Percentiles rank a stretch among this genome's conserved stretches.
Evolutionary conservation across 2,329 filamentous ascomycete species (phyloP).

Genomic region (Fusarium xylarioides): DNA sequence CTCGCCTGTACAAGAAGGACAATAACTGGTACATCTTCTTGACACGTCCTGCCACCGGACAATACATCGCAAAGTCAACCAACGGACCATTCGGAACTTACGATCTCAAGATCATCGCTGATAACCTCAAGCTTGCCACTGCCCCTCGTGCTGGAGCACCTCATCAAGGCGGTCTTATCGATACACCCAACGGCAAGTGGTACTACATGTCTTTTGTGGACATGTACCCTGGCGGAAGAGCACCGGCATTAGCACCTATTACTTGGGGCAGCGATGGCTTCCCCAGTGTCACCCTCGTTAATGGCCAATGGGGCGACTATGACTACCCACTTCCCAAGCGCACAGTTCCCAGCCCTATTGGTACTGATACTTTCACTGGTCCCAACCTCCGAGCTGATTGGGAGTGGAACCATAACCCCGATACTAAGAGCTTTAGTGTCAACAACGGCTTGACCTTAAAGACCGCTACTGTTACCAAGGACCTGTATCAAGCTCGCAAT

Average conservation of each 20-base stretch:
- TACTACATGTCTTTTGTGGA: constrained; percentile 67
- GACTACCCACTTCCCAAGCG: constrained; percentile 1
- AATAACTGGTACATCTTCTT: constrained; percentile 64
- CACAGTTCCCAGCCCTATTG: background rate
- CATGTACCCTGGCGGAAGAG: constrained; percentile 63
- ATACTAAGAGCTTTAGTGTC: background rate
- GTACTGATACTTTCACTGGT: background rate
- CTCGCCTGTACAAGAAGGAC: constrained; percentile 64
- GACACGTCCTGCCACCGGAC: constrained; percentile 54
- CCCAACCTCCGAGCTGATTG: background rate
- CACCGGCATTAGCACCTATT: constrained; percentile 63
- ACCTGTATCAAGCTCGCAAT: constrained; percentile 11
- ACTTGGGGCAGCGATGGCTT: constrained; percentile 39
- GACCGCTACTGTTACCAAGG: constrained; percentile 4
- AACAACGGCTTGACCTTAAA: constrained; percentile 12
- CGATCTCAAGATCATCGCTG: constrained; percentile 53
- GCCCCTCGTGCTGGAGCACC: constrained; percentile 54
- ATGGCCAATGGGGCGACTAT: constrained; percentile 5
- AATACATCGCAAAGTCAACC: constrained; percentile 58
- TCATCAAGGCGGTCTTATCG: constrained; percentile 65
- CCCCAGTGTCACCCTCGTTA: background rate
- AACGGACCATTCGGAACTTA: constrained; percentile 60
- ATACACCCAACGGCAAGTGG: constrained; percentile 62
- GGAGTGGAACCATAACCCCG: constrained; percentile 17
- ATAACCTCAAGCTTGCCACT: constrained; percentile 48